Percentiles rank a stretch among this genome's conserved stretches.
phyloP scores from a whole-genome alignment of 805 yeast genomes.

The Ogataea siamensis region DNA sequence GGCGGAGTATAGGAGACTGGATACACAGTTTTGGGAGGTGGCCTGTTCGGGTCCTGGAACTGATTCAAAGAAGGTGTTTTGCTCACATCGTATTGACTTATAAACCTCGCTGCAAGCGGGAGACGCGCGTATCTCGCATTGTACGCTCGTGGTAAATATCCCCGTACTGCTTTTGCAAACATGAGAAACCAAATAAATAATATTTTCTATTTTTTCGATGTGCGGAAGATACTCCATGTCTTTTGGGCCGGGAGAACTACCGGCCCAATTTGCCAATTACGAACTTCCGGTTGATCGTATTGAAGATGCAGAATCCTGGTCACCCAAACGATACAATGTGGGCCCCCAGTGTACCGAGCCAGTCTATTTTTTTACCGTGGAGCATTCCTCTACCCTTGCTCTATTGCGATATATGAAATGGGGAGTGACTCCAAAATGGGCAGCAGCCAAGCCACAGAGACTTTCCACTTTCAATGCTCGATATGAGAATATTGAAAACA shows the following conservation, averaged over 20 bases:
- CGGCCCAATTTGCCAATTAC: conserved; percentile 36
- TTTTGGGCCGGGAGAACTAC: conserved; percentile 41
- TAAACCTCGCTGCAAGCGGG: not conserved
- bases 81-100: conserved; percentile 16
- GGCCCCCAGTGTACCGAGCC: conserved; percentile 58
- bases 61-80: conserved; percentile 26
- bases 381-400: conserved; percentile 8
- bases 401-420: conserved; percentile 62
- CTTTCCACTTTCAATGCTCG: conserved; percentile 72
- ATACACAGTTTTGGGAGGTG: conserved; percentile 8
- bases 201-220: conserved; percentile 20
- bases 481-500: conserved; percentile 53
- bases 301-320: conserved; percentile 20
- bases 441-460: conserved; percentile 35
- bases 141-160: conserved; percentile 1
- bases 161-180: not conserved
- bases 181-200: not conserved
- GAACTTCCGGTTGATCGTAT: conserved; percentile 29
- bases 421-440: conserved; percentile 77
- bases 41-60: conserved; percentile 24
- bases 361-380: conserved; percentile 32
- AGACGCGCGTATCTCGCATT: too few relatives aligned
- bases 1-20: too few relatives aligned
- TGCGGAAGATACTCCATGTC: conserved; percentile 38
- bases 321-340: conserved; percentile 50